Conservation (phyloP, 139 green algal genomes). For the Ulvella scutata region DNA sequence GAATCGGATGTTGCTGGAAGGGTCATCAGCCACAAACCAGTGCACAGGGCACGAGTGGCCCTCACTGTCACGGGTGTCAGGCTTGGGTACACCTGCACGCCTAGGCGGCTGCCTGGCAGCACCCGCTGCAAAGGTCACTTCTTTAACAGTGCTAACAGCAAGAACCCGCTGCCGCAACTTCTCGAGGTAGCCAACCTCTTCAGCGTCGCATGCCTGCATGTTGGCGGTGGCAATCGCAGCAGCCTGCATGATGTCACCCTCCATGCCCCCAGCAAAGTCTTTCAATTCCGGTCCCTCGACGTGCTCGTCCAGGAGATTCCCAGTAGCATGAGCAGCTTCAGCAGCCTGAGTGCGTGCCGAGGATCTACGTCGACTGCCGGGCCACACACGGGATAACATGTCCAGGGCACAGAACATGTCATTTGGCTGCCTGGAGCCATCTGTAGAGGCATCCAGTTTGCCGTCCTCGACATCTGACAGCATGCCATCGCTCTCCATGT, state of each 20-base stretch:
- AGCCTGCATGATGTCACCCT: not conserved
- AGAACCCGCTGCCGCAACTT: not conserved
- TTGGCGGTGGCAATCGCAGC: not conserved
- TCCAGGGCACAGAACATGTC: too few species aligned
- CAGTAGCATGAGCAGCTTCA: too few species aligned
- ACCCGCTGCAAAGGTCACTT: not conserved
- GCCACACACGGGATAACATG: too few species aligned
- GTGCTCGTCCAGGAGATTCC: too few species aligned
- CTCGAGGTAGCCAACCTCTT: not conserved
- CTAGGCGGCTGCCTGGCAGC: not conserved
- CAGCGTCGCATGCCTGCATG: not conserved
- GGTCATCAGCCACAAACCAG: conserved; percentile 78
- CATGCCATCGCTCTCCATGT: too few species aligned
- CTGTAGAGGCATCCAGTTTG: too few species aligned
- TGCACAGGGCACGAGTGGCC: conserved; percentile 28
- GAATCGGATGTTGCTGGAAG: conserved; percentile 30
- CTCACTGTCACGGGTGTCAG: not conserved
- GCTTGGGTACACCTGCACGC: not conserved
- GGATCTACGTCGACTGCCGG: too few species aligned
- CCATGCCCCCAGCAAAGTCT: not conserved
- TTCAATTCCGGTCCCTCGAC: not conserved
- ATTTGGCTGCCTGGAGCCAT: too few species aligned
- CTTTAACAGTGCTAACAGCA: not conserved
- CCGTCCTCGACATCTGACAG: too few species aligned
- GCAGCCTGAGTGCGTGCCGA: too few species aligned